A percentile compares a stretch with the other conserved stretches of the same genome.
These are phyloP conservation scores for Leucosporidium scottii DNA, from an alignment of 768 basidiomycete species.

Conservation along the genomic window DNA sequence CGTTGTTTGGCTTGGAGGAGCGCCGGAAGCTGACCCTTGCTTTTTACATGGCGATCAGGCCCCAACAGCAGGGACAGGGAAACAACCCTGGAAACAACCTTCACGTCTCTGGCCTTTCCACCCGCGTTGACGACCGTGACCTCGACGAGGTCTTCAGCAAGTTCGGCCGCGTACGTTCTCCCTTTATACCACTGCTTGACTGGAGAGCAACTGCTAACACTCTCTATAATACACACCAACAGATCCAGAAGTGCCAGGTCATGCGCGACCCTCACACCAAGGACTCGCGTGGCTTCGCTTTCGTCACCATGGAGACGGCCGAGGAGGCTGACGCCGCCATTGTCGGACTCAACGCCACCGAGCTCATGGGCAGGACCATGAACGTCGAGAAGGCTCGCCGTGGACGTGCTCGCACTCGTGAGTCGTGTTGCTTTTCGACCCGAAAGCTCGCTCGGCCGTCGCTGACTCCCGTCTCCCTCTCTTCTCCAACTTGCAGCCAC, in stretches of 20 bases:
- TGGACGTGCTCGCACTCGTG: slow-evolving; percentile 72
- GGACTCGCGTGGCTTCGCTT: slow-evolving; percentile 75
- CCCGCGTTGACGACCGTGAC: slow-evolving; percentile 67
- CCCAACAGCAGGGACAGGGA: slow-evolving; percentile 17
- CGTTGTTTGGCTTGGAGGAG: background rate
- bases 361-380: slow-evolving; percentile 77
- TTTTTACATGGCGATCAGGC: background rate
- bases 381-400: slow-evolving; percentile 92
- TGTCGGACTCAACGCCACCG: slow-evolving; percentile 70
- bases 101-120: slow-evolving; percentile 57
- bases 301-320: slow-evolving; percentile 72
- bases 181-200: background rate
- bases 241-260: slow-evolving; percentile 61
- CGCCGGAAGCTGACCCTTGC: background rate
- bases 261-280: slow-evolving; percentile 63
- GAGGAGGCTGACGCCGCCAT: slow-evolving; percentile 93
- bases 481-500: slow-evolving; percentile 51
- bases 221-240: background rate
- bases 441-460: no score
- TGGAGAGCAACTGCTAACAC: background rate
- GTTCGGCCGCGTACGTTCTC: slow-evolving; percentile 64
- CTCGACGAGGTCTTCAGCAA: slow-evolving; percentile 84
- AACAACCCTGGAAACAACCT: slow-evolving; percentile 61
- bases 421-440: slow-evolving; percentile 6
- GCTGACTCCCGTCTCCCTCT: background rate